Evolutionary conservation across 2,329 filamentous ascomycete genomes (phyloP).

Genomic region (Elsinoe necatrix): DNA sequence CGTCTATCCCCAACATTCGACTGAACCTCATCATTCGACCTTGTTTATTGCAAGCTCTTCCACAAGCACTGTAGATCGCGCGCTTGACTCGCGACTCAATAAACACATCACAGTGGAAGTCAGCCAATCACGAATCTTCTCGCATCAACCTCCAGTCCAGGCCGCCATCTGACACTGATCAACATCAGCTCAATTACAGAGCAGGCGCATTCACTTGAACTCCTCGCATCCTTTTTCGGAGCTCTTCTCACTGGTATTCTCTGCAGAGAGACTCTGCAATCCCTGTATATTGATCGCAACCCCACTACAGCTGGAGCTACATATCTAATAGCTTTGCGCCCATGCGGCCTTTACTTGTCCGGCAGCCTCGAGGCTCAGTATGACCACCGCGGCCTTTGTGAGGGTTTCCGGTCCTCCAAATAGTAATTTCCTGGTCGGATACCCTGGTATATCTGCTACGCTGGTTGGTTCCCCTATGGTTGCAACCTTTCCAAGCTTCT

Average conservation of each 20-base stretch:
- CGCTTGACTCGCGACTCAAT: neutral
- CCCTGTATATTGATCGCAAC: neutral
- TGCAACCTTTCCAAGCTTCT: neutral
- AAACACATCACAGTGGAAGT: neutral
- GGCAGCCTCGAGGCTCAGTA: conserved; percentile 13
- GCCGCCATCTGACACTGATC: conserved; percentile 11
- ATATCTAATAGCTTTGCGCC: conserved; percentile 17
- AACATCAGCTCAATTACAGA: conserved; percentile 8
- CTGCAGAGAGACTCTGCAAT: neutral
- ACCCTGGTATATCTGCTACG: conserved; percentile 95
- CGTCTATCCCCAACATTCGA: conserved; percentile 11
- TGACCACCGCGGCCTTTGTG: conserved; percentile 61
- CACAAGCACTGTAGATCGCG: neutral
- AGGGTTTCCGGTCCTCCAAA: conserved; percentile 96
- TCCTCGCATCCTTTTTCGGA: neutral
- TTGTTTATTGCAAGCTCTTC: neutral
- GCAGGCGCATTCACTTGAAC: neutral
- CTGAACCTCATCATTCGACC: neutral
- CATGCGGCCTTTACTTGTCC: conserved; percentile 17
- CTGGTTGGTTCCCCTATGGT: conserved; percentile 43
- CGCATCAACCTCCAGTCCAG: neutral
- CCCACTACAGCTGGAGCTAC: neutral
- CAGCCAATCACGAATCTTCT: neutral
- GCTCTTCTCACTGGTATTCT: neutral
- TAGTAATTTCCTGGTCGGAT: conserved; percentile 91